Evolutionary conservation across 1,284 basidiomycete species (phyloP).

Genomic region (Ustilago loliicola): DNA sequence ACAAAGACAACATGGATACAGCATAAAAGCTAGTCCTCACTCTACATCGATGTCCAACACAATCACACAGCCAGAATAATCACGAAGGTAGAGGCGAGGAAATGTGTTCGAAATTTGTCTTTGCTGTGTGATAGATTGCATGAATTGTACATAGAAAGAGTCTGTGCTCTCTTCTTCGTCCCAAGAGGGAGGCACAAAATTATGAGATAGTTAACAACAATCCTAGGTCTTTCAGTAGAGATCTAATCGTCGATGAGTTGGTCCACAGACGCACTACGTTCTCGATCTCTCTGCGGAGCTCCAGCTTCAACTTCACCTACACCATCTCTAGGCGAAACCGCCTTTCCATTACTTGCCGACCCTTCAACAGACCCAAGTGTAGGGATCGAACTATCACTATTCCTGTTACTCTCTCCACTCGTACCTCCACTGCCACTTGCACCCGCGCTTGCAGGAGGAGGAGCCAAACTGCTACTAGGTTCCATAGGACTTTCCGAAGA

Average conservation of each 20-base stretch:
- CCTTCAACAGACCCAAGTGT: background rate
- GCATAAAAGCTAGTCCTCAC: no score
- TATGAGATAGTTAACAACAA: no score
- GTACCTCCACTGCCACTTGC: background rate
- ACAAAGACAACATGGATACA: background rate
- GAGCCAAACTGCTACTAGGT: background rate
- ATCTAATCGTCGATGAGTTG: constrained; percentile 45
- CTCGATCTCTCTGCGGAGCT: constrained; percentile 13
- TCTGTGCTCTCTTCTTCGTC: no score
- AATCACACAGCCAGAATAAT: no score
- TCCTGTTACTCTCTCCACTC: background rate
- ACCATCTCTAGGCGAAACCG: constrained; percentile 12
- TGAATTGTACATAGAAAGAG: no score
- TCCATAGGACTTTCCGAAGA: constrained; percentile 37
- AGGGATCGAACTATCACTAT: background rate
- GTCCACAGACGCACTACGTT: constrained; percentile 38
- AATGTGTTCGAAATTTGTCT: no score
- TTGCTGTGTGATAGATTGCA: no score
- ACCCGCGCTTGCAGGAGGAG: background rate
- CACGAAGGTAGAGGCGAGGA: no score
- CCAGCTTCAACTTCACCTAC: background rate
- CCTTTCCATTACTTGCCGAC: background rate
- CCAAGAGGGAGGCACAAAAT: no score
- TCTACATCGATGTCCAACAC: no score
- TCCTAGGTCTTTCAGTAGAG: no score